Evolutionary conservation across 2,329 filamentous ascomycete species (phyloP), one percentile per base, ranked within the genome.

Genomic region (Fusarium guadeloupense): DNA sequence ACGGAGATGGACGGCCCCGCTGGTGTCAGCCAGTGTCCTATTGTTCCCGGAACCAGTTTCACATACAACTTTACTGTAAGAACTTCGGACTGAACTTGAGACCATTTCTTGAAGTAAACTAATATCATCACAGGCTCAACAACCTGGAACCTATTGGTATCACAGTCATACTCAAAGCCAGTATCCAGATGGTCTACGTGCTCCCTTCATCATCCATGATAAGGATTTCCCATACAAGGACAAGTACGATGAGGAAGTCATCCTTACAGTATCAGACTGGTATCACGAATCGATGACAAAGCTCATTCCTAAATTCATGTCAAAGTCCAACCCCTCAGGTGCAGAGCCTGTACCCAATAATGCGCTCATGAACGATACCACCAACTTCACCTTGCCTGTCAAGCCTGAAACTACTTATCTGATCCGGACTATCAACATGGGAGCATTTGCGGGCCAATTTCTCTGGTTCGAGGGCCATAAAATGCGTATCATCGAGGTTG

Each of bases 71-170:
- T 91, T 68, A 88, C 81, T 2, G 85, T 89, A 69, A 72, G 73
- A 49, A 38, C 17, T n/a, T 12, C 19, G 6, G 17, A 8, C 12
- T 16, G 1, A 5, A 8, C 3, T 14, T 35, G 21, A 21, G 5
- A 35, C 19, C 16, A 4, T 26, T 5, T 4, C 3, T 14, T 30
- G 5, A 6, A 2, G 8, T 9, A 5, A 37, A 34, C 31, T 62
- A 21, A 67, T 50, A 20, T 12, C 6, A n/a, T 5, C 23, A 23
- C 41, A 82, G 88, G 73, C 83, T 49, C 70, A 85, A 42, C 89
- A 91, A 76, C 82, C 87, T 0, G 90, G 90, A 23, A 91, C 89
- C 1, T 93, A 91, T 74, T 93, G 90, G 90, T 93, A 93, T 65
- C 89, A 92, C 71, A 89, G 86, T 5, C 89, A 92, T 70, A 81